Percentiles rank a stretch among this genome's conserved stretches.
Evolutionary conservation across 1,284 basidiomycete genomes (phyloP).

Genomic region (Ustilago hordei): DNA sequence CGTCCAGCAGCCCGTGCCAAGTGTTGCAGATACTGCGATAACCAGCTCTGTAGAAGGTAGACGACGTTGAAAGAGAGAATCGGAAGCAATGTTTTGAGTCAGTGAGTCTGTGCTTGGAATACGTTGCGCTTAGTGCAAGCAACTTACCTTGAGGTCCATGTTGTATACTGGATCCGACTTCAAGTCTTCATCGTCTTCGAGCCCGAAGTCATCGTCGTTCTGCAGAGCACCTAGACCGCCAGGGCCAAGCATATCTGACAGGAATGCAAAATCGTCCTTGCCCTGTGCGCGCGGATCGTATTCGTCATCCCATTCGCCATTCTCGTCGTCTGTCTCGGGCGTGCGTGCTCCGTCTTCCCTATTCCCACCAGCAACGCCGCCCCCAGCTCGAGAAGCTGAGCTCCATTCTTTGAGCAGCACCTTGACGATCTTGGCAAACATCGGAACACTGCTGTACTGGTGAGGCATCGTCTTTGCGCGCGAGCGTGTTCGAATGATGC

Average conservation of each 20-base stretch:
- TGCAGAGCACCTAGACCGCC: conserved; percentile 75
- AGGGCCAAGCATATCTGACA: conserved; percentile 72
- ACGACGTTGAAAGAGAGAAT: not conserved
- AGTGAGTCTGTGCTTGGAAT: not conserved
- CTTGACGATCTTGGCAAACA: conserved; percentile 92
- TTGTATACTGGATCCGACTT: conserved; percentile 86
- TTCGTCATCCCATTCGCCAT: conserved; percentile 64
- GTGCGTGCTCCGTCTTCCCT: conserved; percentile 33
- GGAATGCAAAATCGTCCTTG: conserved; percentile 71
- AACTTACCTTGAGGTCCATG: conserved; percentile 79
- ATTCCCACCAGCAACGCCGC: conserved; percentile 15
- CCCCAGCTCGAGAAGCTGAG: conserved; percentile 65
- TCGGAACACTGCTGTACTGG: conserved; percentile 84
- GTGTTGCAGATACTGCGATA: conserved; percentile 32
- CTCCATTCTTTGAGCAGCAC: conserved; percentile 85
- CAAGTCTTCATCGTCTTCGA: conserved; percentile 80
- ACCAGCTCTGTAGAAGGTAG: conserved; percentile 20
- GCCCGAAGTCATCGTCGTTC: conserved; percentile 71
- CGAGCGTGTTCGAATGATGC: conserved; percentile 91
- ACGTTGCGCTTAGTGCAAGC: not conserved
- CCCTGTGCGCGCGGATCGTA: conserved; percentile 70
- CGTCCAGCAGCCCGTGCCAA: conserved; percentile 30
- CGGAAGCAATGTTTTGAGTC: not conserved
- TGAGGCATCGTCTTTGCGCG: conserved; percentile 77
- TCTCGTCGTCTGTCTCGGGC: conserved; percentile 58